A percentile compares a stretch with the other conserved stretches of the same genome.
phyloP scores from a whole-genome alignment of 306 rosid genomes.

The Argentina anserina region DNA sequence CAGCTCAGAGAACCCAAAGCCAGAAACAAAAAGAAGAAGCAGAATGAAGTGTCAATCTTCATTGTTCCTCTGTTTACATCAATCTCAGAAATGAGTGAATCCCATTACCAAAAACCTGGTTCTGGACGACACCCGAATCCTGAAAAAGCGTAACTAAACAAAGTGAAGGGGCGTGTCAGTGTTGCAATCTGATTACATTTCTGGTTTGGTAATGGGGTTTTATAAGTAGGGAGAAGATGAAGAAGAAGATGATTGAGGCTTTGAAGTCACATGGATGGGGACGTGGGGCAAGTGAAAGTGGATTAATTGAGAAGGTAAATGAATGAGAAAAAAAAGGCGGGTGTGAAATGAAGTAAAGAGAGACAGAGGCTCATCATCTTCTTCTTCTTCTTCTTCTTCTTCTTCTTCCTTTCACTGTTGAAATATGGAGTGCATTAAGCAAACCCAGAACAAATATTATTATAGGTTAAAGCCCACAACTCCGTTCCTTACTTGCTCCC shows the following conservation, averaged over 20 bases:
- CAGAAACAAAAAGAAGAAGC: slow-evolving; percentile 32
- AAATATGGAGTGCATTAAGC: slow-evolving; percentile 30
- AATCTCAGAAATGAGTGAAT: slow-evolving; percentile 27
- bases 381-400: background rate
- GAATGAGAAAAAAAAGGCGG: slow-evolving; percentile 63
- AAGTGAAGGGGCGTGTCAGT: background rate
- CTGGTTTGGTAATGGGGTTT: slow-evolving; percentile 13
- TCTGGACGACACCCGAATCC: slow-evolving; percentile 10
- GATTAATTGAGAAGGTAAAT: slow-evolving; percentile 23
- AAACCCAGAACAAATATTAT: slow-evolving; percentile 9
- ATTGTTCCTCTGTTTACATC: slow-evolving; percentile 19
- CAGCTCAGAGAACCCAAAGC: slow-evolving; percentile 38
- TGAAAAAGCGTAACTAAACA: background rate
- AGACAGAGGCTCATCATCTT: background rate
- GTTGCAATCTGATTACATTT: slow-evolving; percentile 22
- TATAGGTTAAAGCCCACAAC: background rate
- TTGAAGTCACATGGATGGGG: slow-evolving; percentile 56
- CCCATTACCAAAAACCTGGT: slow-evolving; percentile 37
- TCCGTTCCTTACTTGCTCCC: background rate
- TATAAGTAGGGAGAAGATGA: background rate
- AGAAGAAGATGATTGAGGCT: background rate
- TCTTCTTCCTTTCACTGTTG: background rate
- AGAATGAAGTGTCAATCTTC: slow-evolving; percentile 40
- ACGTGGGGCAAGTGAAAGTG: slow-evolving; percentile 30
- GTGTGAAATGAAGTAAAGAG: slow-evolving; percentile 34